Evolutionary conservation across 164 flowering plant genomes (phyloP), one percentile per base, ranked within the genome.

Genomic region (Umbilicus rupestris): DNA sequence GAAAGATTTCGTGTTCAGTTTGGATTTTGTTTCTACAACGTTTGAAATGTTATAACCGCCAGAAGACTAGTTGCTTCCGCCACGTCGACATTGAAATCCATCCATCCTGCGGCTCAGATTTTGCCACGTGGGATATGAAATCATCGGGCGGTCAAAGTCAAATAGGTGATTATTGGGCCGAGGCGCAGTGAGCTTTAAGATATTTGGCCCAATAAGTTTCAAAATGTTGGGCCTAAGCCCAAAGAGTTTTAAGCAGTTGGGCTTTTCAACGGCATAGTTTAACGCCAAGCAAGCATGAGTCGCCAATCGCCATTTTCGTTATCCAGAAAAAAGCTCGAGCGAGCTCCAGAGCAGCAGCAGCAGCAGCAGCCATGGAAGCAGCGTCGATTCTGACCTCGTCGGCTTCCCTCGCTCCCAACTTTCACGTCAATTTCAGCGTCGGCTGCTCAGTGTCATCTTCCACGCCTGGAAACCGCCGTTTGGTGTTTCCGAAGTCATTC

Each of bases 361-460:
- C 22, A 8, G 28, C 20, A 50, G 55, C 55, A 22, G 37, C 44
- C 44, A 29, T 29, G 33, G 60, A 28, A 55, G 60, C 60, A 14
- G 60, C 60, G 16, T 55, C 60, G 33, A 55, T 55, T 55, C 33
- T 55, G 19, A 55, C 33, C 12, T 55, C 60, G 17, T 14, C 60
- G 6, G 12, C 60, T 19, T 55, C 44, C 44, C 44, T 9, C 0
- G 6, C 44, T 10, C 44, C 33, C 29, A 14, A 26, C 60, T 5
- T 26, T 22, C 19, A 12, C 19, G 29, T 55, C 60, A 55, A 22
- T 11, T 28, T 55, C 16, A 55, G 22, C 17, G 1, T 55, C 60
- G 12, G 5, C 19, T 15, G 15, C 17, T 3, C 60, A 1, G 26
- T 12, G 5, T 55, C 60, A 55, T 55, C 33, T 7, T 20, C 14